Evolutionary conservation across 2,329 filamentous ascomycete species (phyloP), one percentile per base, ranked within the genome.

Genomic region (Hymenoscyphus salicellus): DNA sequence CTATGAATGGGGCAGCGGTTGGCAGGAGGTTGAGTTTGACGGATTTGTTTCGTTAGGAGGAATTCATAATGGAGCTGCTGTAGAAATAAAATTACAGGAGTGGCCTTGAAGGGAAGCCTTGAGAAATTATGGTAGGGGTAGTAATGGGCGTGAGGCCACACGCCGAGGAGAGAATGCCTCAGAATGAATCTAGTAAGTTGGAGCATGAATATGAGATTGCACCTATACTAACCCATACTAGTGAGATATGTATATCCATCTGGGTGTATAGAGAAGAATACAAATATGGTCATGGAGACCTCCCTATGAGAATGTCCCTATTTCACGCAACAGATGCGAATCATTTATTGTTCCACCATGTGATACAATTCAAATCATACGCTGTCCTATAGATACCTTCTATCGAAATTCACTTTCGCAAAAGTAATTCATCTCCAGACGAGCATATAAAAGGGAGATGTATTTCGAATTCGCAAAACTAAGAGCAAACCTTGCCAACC

Each of bases 11-110:
- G 41, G 64, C 33, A 26, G 36, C 23, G 0, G 26, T 65, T 55
- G 72, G 72, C 30, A 69, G 72, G 61, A 70, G 69, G 52, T 63
- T 74, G 56, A 74, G 72, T 61, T 64, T 74, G 63, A 68, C 65
- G 26, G 72, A 73, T 52, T 61, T 74, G 36, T 74, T 74, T 69
- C 46, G 46, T 26, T 52, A 52, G 20, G 46, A 6, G 20, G 46
- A 6, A 7, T 7, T 23, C 1, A 5, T 5, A 26, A 26, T 23
- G 20, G 20, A 20, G 8, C 23, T 23, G 20, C 20, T 52, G n/a
- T 52, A 52, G 20, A 52, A 20, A 26, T 26, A 20, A 14, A 52
- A 26, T 49, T 26, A 52, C 20, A 23, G 46, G 20, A 52, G 8
- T 23, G 26, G 20, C n/a, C 20, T 52, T 11, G 46, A 20, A 52